Evolutionary conservation across 495 filamentous ascomycete genomes (phyloP), one percentile per base, ranked within the genome.

Genomic region (Xylaria cubensis): DNA sequence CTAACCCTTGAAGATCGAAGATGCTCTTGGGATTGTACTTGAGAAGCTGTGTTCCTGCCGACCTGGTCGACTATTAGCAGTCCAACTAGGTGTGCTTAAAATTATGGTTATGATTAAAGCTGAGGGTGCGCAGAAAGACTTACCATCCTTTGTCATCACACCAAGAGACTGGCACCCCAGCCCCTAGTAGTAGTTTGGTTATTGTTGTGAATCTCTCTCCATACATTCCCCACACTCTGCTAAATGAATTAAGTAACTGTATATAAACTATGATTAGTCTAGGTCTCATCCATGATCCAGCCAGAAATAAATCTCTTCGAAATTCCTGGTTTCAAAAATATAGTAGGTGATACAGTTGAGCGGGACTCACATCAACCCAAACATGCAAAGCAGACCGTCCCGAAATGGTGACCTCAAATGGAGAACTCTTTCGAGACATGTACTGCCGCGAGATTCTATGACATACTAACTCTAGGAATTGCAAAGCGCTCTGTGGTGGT

Each of bases 351-450:
- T 59, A 41, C 19, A 63, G 10, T n/a, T 17, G 3, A 42, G 3
- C 42, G 19, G 0, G 36, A 42, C 59, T 63, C 5, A 63, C 59
- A 42, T 63, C 36, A 1, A 63, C 10, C 59, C 59, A 63, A 9
- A 10, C 6, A 63, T 63, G 59, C 7, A 63, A 42, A 4, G 12
- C 59, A 41, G 59, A 42, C 36, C 13, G 19, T 13, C 59, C 59
- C 10, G 10, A 15, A 42, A 2, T 42, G 24, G 21, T 13, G 19
- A 63, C 59, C 36, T 63, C 59, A n/a, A 24, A 63, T 24, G 59
- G 59, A 1, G 59, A 63, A 26, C 59, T 63, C 42, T 24, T 63
- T 63, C 59, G 59, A 63, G 19, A 63, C 36, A 63, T 63, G 36
- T 63, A 63, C 34, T 63, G 59, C 10, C 10, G 59, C 19, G 12